These are phyloP conservation scores for Polyporus arcularius DNA, from an alignment of 768 basidiomycete genomes.

Conservation along the genomic window DNA sequence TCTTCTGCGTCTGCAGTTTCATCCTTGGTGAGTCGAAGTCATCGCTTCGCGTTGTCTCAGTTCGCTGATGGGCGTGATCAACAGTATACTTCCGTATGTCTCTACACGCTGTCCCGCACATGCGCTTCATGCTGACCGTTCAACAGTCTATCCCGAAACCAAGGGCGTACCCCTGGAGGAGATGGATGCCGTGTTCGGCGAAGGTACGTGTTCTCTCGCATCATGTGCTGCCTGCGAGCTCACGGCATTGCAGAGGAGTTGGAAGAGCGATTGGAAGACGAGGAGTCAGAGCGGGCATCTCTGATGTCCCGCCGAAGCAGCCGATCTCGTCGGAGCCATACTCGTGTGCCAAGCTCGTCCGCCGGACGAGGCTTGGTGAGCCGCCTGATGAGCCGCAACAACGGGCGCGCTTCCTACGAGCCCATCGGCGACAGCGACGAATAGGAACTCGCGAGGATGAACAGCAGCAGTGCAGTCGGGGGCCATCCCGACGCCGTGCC, in stretches of 20 bases:
- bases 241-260: conserved; percentile 36
- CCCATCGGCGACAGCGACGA: conserved; percentile 50
- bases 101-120: neutral
- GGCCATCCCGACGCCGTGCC: conserved; percentile 29
- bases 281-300: conserved; percentile 58
- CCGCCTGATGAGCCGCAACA: conserved; percentile 47
- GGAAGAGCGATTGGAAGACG: conserved; percentile 67
- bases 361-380: conserved; percentile 47
- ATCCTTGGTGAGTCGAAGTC: conserved; percentile 56
- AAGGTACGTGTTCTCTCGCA: conserved; percentile 50
- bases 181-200: conserved; percentile 89
- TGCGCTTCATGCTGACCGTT: conserved; percentile 9
- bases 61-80: conserved; percentile 7
- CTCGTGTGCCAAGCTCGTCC: conserved; percentile 25
- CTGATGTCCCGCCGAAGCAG: conserved; percentile 43
- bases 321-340: conserved; percentile 33
- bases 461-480: conserved; percentile 32
- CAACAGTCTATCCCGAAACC: conserved; percentile 80
- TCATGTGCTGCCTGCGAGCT: neutral
- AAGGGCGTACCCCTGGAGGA: conserved; percentile 87
- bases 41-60: neutral
- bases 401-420: conserved; percentile 41
- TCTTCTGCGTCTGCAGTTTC: conserved; percentile 87
- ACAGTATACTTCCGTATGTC: conserved; percentile 76
- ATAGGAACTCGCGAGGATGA: conserved; percentile 62